Evolutionary conservation across 1,139 yeast genomes (phyloP), one percentile per base, ranked within the genome.

Genomic region (Spathaspora sp.): DNA sequence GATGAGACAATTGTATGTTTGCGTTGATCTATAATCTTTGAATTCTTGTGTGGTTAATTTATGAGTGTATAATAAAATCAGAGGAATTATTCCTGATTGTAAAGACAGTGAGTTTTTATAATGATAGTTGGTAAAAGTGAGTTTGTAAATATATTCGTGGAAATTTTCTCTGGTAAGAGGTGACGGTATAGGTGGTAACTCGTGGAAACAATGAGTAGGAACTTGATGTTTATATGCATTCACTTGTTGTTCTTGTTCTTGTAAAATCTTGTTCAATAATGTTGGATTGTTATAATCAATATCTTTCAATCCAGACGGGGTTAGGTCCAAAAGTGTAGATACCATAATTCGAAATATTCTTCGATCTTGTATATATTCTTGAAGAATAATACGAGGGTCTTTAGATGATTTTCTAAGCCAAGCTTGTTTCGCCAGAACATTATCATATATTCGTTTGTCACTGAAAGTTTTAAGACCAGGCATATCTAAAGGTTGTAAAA

Each of bases 1-100:
- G 46, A 75, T 74, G 31, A 75, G 59, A 47, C 65, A 64, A 53
- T 74, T 75, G 53, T 64, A 75, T 0, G 79, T 70, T 13, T 67
- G 63, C 1, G 63, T 68, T 11, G 72, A 67, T 36, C 79, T 55
- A 46, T 49, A 63, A 0, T 57, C 57, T 46, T 65, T 63, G 55
- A 59, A 70, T 41, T 62, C 56, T 8, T 50, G 50, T 45, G 68
- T 72, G 16, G 65, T 64, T 25, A 72, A 47, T 38, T 63, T 64
- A 50, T 74, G 80, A 1, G 79, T 73, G 50, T 67, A 57, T 17
- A 74, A 56, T 31, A 75, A 57, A 17, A 74, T 68, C 41, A 69
- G 71, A 8, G 74, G 70, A 2, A 75, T 61, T 1, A 70, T 51
- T 3, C 80, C 80, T 37, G 62, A 60, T 34, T 57, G 58, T 34